A percentile compares a stretch with the other conserved stretches of the same genome.
These are phyloP conservation scores for Phaeotremella skinneri DNA, from an alignment of 768 basidiomycete species.

Conservation along the genomic window DNA sequence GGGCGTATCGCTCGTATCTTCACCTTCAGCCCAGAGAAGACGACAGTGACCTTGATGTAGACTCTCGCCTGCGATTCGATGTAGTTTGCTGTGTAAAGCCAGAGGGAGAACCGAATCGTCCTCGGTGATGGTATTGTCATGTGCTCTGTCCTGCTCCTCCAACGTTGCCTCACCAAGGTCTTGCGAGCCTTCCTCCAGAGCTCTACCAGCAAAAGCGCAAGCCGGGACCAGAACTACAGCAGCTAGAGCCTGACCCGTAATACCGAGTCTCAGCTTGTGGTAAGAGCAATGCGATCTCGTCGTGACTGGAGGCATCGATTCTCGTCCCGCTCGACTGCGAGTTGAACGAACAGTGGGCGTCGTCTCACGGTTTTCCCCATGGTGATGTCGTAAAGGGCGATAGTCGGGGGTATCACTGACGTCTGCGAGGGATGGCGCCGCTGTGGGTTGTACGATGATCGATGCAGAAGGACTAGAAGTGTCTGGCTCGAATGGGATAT, in stretches of 20 bases:
- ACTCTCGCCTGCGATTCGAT: slow-evolving; percentile 34
- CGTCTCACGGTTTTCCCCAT: slow-evolving; percentile 14
- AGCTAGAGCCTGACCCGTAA: slow-evolving; percentile 24
- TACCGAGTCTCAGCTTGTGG: slow-evolving; percentile 33
- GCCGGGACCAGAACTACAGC: slow-evolving; percentile 40
- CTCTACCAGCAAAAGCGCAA: slow-evolving; percentile 29
- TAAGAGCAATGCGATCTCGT: slow-evolving; percentile 45
- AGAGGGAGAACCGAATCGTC: slow-evolving; percentile 20
- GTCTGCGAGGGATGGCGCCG: background rate
- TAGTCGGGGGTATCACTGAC: slow-evolving; percentile 5
- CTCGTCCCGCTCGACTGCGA: slow-evolving; percentile 12
- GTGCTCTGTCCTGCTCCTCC: slow-evolving; percentile 29
- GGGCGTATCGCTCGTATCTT: background rate
- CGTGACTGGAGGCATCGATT: slow-evolving; percentile 27
- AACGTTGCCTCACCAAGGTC: slow-evolving; percentile 31
- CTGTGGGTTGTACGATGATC: background rate
- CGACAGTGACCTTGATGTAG: slow-evolving; percentile 39
- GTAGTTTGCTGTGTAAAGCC: slow-evolving; percentile 26
- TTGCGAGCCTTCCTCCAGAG: slow-evolving; percentile 22
- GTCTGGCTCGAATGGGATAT: background rate
- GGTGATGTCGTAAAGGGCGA: slow-evolving; percentile 24
- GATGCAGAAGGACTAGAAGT: background rate
- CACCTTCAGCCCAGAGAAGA: slow-evolving; percentile 23
- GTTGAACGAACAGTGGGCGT: slow-evolving; percentile 8
- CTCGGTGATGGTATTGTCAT: slow-evolving; percentile 13